Percentiles rank a stretch among this genome's conserved stretches.
These are phyloP conservation scores for Colletotrichum plurivorum DNA, from an alignment of 2,329 filamentous ascomycete genomes.

Conservation along the genomic window DNA sequence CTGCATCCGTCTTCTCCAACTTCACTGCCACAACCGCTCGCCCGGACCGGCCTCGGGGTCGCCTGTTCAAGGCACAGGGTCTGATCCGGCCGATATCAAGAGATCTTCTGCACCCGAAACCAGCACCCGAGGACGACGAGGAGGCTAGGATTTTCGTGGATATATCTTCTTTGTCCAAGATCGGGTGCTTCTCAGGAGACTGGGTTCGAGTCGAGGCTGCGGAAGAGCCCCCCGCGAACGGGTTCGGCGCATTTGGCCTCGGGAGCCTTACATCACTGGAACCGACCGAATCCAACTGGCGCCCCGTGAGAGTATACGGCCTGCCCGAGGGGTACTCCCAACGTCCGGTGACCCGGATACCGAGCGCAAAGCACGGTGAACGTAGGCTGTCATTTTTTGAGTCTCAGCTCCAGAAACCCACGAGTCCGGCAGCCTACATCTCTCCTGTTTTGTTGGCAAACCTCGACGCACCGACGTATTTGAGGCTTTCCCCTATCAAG, in stretches of 20 bases:
- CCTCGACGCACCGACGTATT: constrained; percentile 81
- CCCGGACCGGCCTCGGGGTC: constrained; percentile 78
- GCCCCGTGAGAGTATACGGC: constrained; percentile 90
- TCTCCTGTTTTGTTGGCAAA: constrained; percentile 92
- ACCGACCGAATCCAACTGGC: constrained; percentile 77
- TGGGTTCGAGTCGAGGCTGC: constrained; percentile 91
- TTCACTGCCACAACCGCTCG: constrained; percentile 88
- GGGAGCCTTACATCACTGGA: constrained; percentile 74
- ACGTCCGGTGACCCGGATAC: constrained; percentile 72
- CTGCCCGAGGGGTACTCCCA: constrained; percentile 82
- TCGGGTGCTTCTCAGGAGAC: constrained; percentile 97
- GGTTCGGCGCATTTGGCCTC: constrained; percentile 76
- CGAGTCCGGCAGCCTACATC: constrained; percentile 76
- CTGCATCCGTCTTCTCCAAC: constrained; percentile 89
- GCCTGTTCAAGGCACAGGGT: constrained; percentile 87
- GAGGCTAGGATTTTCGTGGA: constrained; percentile 93
- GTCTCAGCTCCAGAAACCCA: constrained; percentile 74
- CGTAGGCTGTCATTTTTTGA: constrained; percentile 75
- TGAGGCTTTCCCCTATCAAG: constrained; percentile 82
- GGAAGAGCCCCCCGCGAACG: constrained; percentile 79
- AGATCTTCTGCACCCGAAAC: constrained; percentile 88
- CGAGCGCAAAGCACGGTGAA: constrained; percentile 65
- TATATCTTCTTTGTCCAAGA: constrained; percentile 84
- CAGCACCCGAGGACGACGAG: constrained; percentile 83
- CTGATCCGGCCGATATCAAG: constrained; percentile 80